These are phyloP conservation scores for Rosa multiflora DNA, from an alignment of 306 rosid genomes.

Conservation along the genomic window DNA sequence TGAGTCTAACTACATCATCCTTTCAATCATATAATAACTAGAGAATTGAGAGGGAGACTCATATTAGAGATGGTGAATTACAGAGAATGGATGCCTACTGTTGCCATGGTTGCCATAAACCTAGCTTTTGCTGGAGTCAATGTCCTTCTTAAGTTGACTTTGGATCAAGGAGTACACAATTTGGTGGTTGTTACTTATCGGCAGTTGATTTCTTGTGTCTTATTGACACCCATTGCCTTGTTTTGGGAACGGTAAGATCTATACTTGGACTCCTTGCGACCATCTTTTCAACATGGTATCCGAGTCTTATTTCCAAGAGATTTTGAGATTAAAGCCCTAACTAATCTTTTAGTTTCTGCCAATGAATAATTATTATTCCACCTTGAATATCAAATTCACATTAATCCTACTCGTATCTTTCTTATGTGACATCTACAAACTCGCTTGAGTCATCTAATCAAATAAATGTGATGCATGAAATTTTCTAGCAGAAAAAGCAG, in stretches of 20 bases:
- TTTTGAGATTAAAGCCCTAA: no score
- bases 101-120: conserved; percentile 56
- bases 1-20: conserved; percentile 16
- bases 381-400: background rate
- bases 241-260: conserved; percentile 56
- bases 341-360: no score
- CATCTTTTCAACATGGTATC: no score
- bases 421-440: no score
- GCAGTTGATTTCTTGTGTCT: conserved; percentile 55
- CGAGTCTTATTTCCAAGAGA: no score
- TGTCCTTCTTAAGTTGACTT: conserved; percentile 66
- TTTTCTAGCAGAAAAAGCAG: conserved; percentile 59
- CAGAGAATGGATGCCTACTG: conserved; percentile 50
- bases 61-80: conserved; percentile 30
- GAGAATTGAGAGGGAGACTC: background rate
- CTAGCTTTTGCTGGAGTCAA: conserved; percentile 67
- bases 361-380: no score
- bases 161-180: conserved; percentile 57
- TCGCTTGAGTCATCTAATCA: background rate
- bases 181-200: conserved; percentile 57
- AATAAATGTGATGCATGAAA: background rate
- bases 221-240: conserved; percentile 69
- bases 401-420: no score
- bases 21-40: conserved; percentile 6
- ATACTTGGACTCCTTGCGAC: no score